phyloP scores from a whole-genome alignment of 78 protist species.

The Dictyostelium capitatum region DNA sequence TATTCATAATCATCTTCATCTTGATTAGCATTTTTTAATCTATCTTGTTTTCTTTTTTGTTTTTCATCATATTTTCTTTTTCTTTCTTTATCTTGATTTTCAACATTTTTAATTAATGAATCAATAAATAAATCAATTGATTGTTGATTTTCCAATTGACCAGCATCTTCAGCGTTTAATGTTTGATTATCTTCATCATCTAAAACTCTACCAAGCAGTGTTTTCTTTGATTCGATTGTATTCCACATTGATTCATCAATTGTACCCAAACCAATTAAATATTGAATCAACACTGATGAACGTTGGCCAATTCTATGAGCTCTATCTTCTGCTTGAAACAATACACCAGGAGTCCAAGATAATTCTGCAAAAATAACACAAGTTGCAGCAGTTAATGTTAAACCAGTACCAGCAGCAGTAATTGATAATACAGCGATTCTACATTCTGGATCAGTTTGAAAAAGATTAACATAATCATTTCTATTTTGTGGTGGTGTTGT shows the following conservation, averaged over 20 bases:
- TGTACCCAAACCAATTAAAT: constrained; percentile 71
- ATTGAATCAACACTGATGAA: constrained; percentile 48
- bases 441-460: constrained; percentile 56
- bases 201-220: constrained; percentile 60
- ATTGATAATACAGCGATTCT: constrained; percentile 90
- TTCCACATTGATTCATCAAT: constrained; percentile 80
- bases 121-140: constrained; percentile 22
- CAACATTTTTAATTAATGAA: neutral
- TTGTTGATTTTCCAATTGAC: neutral
- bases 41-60: constrained; percentile 3
- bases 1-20: constrained; percentile 9
- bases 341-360: constrained; percentile 92
- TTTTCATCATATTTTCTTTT: neutral
- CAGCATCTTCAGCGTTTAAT: constrained; percentile 25
- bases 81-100: constrained; percentile 33
- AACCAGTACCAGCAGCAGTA: constrained; percentile 93
- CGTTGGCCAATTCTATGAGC: constrained; percentile 84
- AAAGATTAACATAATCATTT: constrained; percentile 25
- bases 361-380: constrained; percentile 94
- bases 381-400: constrained; percentile 88
- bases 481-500: constrained; percentile 49
- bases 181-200: constrained; percentile 46
- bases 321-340: constrained; percentile 87
- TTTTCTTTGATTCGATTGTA: constrained; percentile 26
- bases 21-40: constrained; percentile 5